Evolutionary conservation across 202 grass and related monocot species (phyloP).

Genomic region (Schoenoplectus tabernaemontani): DNA sequence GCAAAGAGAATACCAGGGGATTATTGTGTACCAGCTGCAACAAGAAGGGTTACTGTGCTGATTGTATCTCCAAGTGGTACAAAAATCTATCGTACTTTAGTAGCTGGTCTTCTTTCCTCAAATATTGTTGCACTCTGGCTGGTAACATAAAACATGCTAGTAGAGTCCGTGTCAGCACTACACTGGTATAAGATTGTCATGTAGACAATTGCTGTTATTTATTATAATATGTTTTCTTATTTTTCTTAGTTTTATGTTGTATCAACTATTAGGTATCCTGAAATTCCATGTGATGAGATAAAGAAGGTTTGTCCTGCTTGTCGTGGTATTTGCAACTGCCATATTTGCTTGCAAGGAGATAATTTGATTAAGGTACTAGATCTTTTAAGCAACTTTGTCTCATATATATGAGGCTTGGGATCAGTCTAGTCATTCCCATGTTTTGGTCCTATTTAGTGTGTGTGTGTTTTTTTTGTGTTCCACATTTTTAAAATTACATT

Average conservation of each 20-base stretch:
- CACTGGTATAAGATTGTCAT: not conserved
- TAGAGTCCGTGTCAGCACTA: not conserved
- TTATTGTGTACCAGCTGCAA: conserved; percentile 73
- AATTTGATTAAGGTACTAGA: conserved; percentile 78
- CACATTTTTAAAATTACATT: not conserved
- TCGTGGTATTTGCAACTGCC: conserved; percentile 93
- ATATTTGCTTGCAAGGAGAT: conserved; percentile 72
- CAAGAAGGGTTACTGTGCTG: conserved; percentile 61
- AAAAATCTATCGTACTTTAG: not conserved
- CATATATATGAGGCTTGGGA: not conserved
- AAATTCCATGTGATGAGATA: conserved; percentile 65
- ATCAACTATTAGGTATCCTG: conserved; percentile 58
- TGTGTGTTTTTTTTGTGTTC: not conserved
- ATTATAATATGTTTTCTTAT: not conserved
- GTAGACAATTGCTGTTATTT: not conserved
- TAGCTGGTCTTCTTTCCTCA: not conserved
- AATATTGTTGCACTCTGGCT: not conserved
- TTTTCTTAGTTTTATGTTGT: not conserved
- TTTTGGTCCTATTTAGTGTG: not conserved
- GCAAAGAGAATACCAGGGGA: conserved; percentile 34
- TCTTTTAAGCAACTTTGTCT: conserved; percentile 18
- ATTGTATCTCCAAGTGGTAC: conserved; percentile 77
- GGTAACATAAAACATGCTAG: not conserved
- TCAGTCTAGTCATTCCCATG: not conserved
- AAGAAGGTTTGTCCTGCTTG: conserved; percentile 85